Conservation (phyloP, 768 basidiomycete genomes). For the Clathrus columnatus region DNA sequence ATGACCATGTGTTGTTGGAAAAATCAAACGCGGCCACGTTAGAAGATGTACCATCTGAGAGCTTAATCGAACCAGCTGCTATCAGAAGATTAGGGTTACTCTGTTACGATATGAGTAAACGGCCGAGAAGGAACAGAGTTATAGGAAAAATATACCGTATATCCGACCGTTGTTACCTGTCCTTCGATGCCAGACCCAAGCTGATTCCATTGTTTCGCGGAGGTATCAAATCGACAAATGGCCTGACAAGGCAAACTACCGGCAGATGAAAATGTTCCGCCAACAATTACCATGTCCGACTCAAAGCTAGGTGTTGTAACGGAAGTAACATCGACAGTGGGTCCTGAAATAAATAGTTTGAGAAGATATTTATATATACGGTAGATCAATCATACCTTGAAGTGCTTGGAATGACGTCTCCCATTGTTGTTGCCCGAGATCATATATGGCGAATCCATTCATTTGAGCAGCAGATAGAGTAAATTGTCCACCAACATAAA, state of each 20-base stretch:
- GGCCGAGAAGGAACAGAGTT: neutral
- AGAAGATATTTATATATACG: neutral
- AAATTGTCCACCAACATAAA: slow-evolving; percentile 85
- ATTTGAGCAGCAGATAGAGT: slow-evolving; percentile 45
- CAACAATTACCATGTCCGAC: slow-evolving; percentile 61
- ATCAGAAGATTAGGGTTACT: slow-evolving; percentile 59
- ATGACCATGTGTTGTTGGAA: slow-evolving; percentile 63
- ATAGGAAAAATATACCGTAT: slow-evolving; percentile 46
- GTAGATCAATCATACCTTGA: slow-evolving; percentile 28
- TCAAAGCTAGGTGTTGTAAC: slow-evolving; percentile 56
- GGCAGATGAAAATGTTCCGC: slow-evolving; percentile 78
- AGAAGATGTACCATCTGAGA: slow-evolving; percentile 52
- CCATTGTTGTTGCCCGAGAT: slow-evolving; percentile 61
- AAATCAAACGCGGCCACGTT: slow-evolving; percentile 73
- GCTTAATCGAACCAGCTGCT: slow-evolving; percentile 69
- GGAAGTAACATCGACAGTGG: slow-evolving; percentile 58
- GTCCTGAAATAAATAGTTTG: slow-evolving; percentile 29
- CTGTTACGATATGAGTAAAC: slow-evolving; percentile 28
- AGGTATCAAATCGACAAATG: slow-evolving; percentile 69
- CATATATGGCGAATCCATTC: slow-evolving; percentile 73
- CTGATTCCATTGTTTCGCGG: slow-evolving; percentile 64
- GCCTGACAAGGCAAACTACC: slow-evolving; percentile 67
- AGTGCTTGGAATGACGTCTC: slow-evolving; percentile 51
- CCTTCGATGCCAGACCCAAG: slow-evolving; percentile 79
- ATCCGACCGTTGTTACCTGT: slow-evolving; percentile 67